These are phyloP conservation scores for Triangularia setosa DNA, from an alignment of 2,329 filamentous ascomycete species.

Conservation along the genomic window DNA sequence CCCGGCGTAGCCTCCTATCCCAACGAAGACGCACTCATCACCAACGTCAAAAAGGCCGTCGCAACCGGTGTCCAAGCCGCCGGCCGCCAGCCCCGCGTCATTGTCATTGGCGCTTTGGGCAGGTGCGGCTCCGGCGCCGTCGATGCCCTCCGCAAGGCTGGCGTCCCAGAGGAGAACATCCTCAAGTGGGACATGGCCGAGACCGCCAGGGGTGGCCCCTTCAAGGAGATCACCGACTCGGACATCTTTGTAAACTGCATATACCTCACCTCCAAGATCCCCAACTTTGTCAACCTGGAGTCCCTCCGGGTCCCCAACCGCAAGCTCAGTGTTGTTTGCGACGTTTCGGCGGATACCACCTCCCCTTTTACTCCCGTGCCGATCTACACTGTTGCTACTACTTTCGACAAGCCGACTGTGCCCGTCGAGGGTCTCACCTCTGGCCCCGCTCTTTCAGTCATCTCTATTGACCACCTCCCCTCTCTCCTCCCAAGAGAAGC, in stretches of 20 bases:
- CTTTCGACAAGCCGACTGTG: constrained; percentile 84
- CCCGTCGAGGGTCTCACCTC: constrained; percentile 57
- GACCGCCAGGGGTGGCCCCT: constrained; percentile 72
- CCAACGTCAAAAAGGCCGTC: constrained; percentile 69
- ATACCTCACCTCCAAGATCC: constrained; percentile 71
- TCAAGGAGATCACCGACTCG: constrained; percentile 69
- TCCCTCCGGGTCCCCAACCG: constrained; percentile 64
- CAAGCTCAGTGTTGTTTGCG: constrained; percentile 74
- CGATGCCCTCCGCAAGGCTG: constrained; percentile 71
- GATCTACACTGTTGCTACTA: constrained; percentile 52
- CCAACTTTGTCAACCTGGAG: constrained; percentile 73
- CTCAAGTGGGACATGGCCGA: constrained; percentile 71
- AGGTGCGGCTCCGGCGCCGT: constrained; percentile 83
- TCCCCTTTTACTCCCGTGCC: constrained; percentile 27
- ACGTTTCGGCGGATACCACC: constrained; percentile 57
- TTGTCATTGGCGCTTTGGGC: constrained; percentile 82
- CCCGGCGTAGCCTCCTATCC: constrained; percentile 65
- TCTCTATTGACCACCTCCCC: constrained; percentile 83
- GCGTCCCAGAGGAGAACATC: constrained; percentile 66
- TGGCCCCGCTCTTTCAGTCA: constrained; percentile 65
- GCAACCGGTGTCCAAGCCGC: constrained; percentile 59
- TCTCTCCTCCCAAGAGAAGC: constrained; percentile 81
- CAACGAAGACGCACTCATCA: constrained; percentile 70
- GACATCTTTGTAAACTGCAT: constrained; percentile 87
- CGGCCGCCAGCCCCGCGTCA: constrained; percentile 65